These are phyloP conservation scores for Puccinia coronata DNA, from an alignment of 1,284 basidiomycete species.

Conservation along the genomic window DNA sequence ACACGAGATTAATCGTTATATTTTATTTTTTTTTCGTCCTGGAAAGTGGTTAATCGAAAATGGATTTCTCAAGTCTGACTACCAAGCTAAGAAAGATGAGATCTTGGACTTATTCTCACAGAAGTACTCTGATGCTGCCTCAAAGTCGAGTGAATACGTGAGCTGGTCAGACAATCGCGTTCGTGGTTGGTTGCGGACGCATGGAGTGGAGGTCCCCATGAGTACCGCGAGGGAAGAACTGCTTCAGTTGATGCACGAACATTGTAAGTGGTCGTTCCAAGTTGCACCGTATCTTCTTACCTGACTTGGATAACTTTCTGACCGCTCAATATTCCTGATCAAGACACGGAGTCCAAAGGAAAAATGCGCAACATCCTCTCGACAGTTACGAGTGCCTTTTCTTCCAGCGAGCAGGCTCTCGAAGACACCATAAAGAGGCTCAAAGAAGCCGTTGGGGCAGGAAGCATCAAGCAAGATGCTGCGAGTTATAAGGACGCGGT, in stretches of 20 bases:
- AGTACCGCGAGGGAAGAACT: slow-evolving; percentile 68
- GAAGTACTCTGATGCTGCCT: slow-evolving; percentile 53
- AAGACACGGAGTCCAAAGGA: slow-evolving; percentile 51
- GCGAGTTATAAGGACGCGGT: slow-evolving; percentile 11
- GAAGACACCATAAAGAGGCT: slow-evolving; percentile 54
- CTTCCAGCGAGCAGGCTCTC: slow-evolving; percentile 52
- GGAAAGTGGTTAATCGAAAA: slow-evolving; percentile 72
- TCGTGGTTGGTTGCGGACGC: slow-evolving; percentile 55
- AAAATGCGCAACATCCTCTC: slow-evolving; percentile 51
- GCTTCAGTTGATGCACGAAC: slow-evolving; percentile 68
- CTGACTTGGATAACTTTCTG: slow-evolving; percentile 53
- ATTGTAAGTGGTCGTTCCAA: slow-evolving; percentile 60
- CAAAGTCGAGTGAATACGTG: slow-evolving; percentile 54
- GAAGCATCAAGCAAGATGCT: not conserved
- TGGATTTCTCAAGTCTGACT: slow-evolving; percentile 70
- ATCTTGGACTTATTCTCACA: slow-evolving; percentile 53
- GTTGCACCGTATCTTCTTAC: not conserved
- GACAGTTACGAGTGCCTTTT: slow-evolving; percentile 42
- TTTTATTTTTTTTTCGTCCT: slow-evolving; percentile 60
- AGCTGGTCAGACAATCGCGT: slow-evolving; percentile 56
- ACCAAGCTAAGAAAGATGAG: slow-evolving; percentile 61
- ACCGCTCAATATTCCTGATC: slow-evolving; percentile 50
- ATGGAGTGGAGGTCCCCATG: slow-evolving; percentile 52
- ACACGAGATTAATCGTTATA: slow-evolving; percentile 59
- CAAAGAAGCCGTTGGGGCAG: slow-evolving; percentile 54